Evolutionary conservation across 164 flowering plant genomes (phyloP), one percentile per base, ranked within the genome.

Genomic region (Magnolia changhungtana): DNA sequence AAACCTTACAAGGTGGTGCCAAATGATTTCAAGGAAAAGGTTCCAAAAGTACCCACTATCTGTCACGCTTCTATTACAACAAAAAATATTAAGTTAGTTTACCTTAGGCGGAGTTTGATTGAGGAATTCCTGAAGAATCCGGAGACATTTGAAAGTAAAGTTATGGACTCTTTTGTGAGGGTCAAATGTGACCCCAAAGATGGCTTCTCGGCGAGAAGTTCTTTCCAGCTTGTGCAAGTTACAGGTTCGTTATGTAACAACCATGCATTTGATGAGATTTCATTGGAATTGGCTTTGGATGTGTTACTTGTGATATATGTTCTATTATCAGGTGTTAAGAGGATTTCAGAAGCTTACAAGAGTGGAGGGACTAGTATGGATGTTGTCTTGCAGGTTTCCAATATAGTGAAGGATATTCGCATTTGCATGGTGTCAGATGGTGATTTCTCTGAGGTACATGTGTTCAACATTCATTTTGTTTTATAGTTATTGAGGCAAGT

Each of bases 151-250:
- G 87, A 86, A 68, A 81, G 71, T 11, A 95, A 87, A 79, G 81
- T 95, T 52, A 72, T 81, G 0, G 96, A 90, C 72, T 84, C 92
- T 81, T 88, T 91, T 81, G 91, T 92, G 70, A 82, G 90, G 78
- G 80, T 91, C 27, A 92, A 89, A 78, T 75, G 85, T 13, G 91
- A 88, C 71, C 88, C 89, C 4, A 77, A 83, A 74, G 89, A 86
- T 74, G 82, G 86, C 73, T 82, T 59, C 67, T 50, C 50, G 45
- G 79, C 78, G 24, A 88, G 72, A 74, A 81, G 78, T 72, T 77
- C 84, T 76, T 85, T 87, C 77, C 89, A 80, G 84, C 90, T 94
- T 20, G 78, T 82, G 75, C 88, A 84, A 85, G 94, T 94, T 70
- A 89, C 79, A 81, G 95, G 97, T 92, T 81, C 59, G 27, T 37